Evolutionary conservation across 352 stramenopile species (phyloP).

Genomic region (Globisporangium camurandrum): DNA sequence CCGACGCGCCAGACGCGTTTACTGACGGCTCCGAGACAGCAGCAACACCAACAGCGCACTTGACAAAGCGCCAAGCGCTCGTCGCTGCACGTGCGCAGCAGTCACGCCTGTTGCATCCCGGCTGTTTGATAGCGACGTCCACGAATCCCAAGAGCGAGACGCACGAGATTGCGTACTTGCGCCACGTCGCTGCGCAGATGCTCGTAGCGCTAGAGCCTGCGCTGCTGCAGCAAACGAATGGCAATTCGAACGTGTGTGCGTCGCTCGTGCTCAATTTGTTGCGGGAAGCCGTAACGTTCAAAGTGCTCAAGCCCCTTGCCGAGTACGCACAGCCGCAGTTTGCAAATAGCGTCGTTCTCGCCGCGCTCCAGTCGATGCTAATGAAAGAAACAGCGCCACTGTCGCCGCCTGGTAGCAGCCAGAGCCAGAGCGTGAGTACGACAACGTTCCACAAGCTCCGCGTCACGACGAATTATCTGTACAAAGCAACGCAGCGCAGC

Average conservation of each 20-base stretch:
- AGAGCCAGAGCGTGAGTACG: not conserved
- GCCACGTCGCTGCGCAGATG: slow-evolving; percentile 57
- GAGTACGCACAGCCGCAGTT: slow-evolving; percentile 67
- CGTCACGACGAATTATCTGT: slow-evolving; percentile 54
- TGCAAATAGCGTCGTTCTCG: slow-evolving; percentile 55
- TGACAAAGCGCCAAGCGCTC: slow-evolving; percentile 49
- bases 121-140: slow-evolving; percentile 23
- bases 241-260: slow-evolving; percentile 51
- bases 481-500: slow-evolving; percentile 62
- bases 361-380: slow-evolving; percentile 26
- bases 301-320: slow-evolving; percentile 54
- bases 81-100: slow-evolving; percentile 44
- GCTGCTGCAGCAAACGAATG: slow-evolving; percentile 25
- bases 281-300: slow-evolving; percentile 53
- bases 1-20: slow-evolving; percentile 53
- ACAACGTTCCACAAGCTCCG: slow-evolving; percentile 44
- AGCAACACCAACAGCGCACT: slow-evolving; percentile 20
- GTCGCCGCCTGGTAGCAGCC: slow-evolving; percentile 9
- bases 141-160: slow-evolving; percentile 26
- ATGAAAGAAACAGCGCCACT: slow-evolving; percentile 19
- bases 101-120: slow-evolving; percentile 60
- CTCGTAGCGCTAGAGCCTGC: slow-evolving; percentile 63
- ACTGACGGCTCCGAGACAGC: too few relatives aligned
- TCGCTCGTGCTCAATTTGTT: slow-evolving; percentile 61
- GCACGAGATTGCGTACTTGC: slow-evolving; percentile 49